phyloP scores from a whole-genome alignment of 176 grass and related monocot genomes.

The Zoysia japonica region DNA sequence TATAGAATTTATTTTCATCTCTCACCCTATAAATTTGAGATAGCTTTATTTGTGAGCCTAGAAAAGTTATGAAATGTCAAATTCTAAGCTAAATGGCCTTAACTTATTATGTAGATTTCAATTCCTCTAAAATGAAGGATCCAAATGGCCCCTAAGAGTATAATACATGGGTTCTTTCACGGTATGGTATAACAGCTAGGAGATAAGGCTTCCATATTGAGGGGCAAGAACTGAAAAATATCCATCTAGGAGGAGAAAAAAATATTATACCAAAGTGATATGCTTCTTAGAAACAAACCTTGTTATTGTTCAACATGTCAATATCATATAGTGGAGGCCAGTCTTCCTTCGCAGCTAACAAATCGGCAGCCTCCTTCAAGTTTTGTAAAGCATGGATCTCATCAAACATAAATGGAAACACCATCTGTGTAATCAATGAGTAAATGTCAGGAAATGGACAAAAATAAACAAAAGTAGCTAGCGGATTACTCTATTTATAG shows the following conservation, averaged over 20 bases:
- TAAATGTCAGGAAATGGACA: constrained; percentile 4
- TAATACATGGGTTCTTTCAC: constrained; percentile 1
- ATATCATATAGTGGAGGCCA: constrained; percentile 81
- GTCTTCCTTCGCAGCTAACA: constrained; percentile 70
- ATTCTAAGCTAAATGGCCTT: too few relatives aligned
- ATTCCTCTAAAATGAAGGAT: too few relatives aligned
- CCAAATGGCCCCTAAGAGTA: too few relatives aligned
- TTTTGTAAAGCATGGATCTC: constrained; percentile 64
- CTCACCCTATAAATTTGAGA: too few relatives aligned
- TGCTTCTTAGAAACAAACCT: constrained; percentile 45
- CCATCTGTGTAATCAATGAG: constrained; percentile 45
- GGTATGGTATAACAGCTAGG: background rate
- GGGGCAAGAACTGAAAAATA: too few relatives aligned
- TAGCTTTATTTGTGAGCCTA: too few relatives aligned
- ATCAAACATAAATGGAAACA: constrained; percentile 89
- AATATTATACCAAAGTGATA: background rate
- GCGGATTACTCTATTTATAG: background rate
- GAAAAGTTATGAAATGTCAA: too few relatives aligned
- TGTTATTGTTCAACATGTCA: constrained; percentile 66
- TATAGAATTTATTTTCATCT: too few relatives aligned
- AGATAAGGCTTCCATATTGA: too few relatives aligned
- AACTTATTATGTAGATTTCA: too few relatives aligned
- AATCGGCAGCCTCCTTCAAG: constrained; percentile 78
- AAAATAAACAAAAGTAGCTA: background rate
- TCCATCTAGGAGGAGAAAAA: background rate